A percentile compares a stretch with the other conserved stretches of the same genome.
Conservation (phyloP, 306 rosid species). For the Quercus gilva region DNA sequence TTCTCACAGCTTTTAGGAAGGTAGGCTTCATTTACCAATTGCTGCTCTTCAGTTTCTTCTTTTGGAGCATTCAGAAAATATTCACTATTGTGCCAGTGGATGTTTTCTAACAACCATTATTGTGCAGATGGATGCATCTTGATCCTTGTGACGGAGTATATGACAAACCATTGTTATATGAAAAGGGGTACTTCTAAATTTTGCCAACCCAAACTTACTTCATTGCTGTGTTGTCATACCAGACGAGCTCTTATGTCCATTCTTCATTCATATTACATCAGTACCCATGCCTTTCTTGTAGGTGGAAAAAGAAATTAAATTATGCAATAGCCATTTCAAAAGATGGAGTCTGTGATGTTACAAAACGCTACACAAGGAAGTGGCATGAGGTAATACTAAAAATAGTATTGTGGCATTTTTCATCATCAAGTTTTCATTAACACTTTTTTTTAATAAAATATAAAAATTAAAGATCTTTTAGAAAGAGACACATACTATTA, state of each 20-base stretch:
- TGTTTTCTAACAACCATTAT: slow-evolving; percentile 30
- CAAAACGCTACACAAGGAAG: slow-evolving; percentile 88
- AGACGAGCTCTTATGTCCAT: slow-evolving; percentile 8
- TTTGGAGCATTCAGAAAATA: neutral
- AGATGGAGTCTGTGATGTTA: slow-evolving; percentile 83
- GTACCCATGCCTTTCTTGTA: slow-evolving; percentile 23
- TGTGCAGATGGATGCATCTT: slow-evolving; percentile 94
- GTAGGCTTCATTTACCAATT: slow-evolving; percentile 35
- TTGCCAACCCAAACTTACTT: neutral
- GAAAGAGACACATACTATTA: neutral
- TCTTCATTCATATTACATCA: neutral
- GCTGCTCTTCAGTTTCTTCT: slow-evolving; percentile 9
- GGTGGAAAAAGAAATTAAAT: slow-evolving; percentile 86
- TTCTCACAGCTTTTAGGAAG: slow-evolving; percentile 72
- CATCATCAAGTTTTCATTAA: slow-evolving; percentile 4
- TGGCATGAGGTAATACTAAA: slow-evolving; percentile 73
- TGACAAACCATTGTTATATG: slow-evolving; percentile 88
- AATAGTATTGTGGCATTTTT: neutral
- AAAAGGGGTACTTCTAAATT: slow-evolving; percentile 65
- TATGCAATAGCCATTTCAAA: slow-evolving; percentile 70
- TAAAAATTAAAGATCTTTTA: neutral
- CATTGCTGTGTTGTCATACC: slow-evolving; percentile 23
- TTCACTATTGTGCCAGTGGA: slow-evolving; percentile 1
- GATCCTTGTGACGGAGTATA: slow-evolving; percentile 89
- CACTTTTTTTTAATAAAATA: neutral